Evolutionary conservation across 306 rosid species (phyloP).

Genomic region (Styphnolobium japonicum): DNA sequence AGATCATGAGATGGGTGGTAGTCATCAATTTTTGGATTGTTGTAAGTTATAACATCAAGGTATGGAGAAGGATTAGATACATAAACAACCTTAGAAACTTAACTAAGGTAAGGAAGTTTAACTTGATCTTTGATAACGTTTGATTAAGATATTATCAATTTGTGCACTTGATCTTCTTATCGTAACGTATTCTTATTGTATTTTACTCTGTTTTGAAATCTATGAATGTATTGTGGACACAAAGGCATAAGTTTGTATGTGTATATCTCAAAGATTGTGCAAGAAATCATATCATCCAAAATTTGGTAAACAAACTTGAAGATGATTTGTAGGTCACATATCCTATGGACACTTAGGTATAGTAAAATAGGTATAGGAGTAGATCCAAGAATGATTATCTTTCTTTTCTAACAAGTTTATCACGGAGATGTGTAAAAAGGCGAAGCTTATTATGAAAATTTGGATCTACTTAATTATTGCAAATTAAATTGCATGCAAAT

Average conservation of each 20-base stretch:
- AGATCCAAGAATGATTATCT: no score
- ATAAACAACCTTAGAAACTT: background rate
- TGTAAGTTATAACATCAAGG: background rate
- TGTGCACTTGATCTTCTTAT: background rate
- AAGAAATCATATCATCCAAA: background rate
- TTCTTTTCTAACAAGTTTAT: background rate
- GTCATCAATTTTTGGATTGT: background rate
- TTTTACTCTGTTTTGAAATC: background rate
- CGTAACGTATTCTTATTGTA: background rate
- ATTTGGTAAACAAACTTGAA: background rate
- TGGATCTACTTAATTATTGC: background rate
- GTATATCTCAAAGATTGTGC: background rate
- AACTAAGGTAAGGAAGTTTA: background rate
- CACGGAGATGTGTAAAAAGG: background rate
- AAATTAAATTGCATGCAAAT: background rate
- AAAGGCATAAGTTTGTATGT: background rate
- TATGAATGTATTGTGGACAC: background rate
- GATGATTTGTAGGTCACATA: background rate
- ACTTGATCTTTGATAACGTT: background rate
- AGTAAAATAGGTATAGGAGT: background rate
- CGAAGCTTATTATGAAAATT: background rate
- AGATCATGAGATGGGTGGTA: background rate
- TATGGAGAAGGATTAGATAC: slow-evolving; percentile 10
- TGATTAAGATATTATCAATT: background rate
- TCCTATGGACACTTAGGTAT: background rate